Conservation (phyloP, 2,329 filamentous ascomycete genomes). For the Cryphonectria radicalis region DNA sequence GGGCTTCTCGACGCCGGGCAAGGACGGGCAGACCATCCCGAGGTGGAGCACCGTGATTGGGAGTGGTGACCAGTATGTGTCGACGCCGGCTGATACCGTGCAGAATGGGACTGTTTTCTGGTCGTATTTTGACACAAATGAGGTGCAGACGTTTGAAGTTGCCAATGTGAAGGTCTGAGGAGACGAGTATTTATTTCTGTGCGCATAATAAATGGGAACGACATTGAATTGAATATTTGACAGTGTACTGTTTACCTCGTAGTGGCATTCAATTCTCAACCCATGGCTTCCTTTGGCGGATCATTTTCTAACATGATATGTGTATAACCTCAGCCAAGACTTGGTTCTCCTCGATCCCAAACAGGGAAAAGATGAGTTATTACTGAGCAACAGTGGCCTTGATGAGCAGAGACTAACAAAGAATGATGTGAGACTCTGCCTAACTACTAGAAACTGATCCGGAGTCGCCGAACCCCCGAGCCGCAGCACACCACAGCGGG, state of each 20-base stretch:
- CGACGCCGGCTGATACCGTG: constrained; percentile 36
- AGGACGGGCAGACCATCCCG: constrained; percentile 39
- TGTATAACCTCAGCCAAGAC: too few species aligned
- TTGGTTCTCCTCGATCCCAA: too few species aligned
- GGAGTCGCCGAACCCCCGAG: neutral
- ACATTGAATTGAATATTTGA: too few species aligned
- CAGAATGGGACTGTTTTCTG: constrained; percentile 43
- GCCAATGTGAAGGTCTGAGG: constrained; percentile 33
- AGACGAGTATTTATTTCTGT: neutral
- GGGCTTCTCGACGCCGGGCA: constrained; percentile 38
- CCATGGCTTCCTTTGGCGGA: too few species aligned
- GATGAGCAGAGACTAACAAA: neutral
- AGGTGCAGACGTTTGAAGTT: constrained; percentile 46
- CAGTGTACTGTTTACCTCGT: too few species aligned
- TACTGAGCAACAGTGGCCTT: neutral
- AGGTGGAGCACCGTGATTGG: constrained; percentile 45
- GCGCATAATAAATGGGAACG: neutral
- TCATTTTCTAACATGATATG: too few species aligned
- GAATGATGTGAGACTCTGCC: neutral
- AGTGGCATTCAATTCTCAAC: too few species aligned
- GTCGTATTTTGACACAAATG: constrained; percentile 41
- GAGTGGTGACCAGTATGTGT: constrained; percentile 41
- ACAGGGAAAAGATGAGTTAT: too few species aligned
- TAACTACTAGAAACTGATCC: neutral
- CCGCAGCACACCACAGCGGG: neutral